Conservation (phyloP, 2,329 filamentous ascomycete species). For the Beauveria caledonica region DNA sequence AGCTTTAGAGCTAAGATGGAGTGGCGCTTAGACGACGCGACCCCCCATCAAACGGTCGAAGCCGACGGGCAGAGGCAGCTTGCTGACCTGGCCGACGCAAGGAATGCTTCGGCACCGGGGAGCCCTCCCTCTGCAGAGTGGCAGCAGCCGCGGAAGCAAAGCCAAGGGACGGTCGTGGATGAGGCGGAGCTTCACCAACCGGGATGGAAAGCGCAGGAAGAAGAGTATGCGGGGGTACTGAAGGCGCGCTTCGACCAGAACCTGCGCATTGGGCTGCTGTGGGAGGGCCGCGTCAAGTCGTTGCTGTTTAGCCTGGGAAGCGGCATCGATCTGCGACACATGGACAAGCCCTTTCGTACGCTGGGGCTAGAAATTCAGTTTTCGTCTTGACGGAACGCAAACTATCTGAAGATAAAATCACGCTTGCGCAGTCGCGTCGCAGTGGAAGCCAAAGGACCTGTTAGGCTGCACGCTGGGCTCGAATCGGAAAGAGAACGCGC, state of each 20-base stretch:
- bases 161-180: neutral
- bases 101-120: neutral
- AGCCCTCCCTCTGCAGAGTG: neutral
- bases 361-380: slow-evolving; percentile 76
- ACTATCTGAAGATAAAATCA: no score
- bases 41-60: no score
- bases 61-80: neutral
- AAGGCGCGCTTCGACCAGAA: slow-evolving; percentile 88
- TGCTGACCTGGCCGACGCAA: neutral
- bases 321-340: slow-evolving; percentile 68
- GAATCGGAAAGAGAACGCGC: no score
- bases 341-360: slow-evolving; percentile 68
- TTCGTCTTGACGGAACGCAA: slow-evolving; percentile 48
- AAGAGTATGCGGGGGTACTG: slow-evolving; percentile 74
- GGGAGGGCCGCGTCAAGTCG: slow-evolving; percentile 90
- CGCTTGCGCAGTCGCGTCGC: no score
- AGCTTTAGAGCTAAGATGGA: slow-evolving; percentile 48
- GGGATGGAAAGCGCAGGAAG: slow-evolving; percentile 30
- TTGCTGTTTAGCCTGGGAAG: slow-evolving; percentile 86
- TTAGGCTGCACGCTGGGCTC: no score
- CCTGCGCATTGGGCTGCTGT: slow-evolving; percentile 74
- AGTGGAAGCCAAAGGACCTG: no score
- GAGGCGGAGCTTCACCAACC: slow-evolving; percentile 19
- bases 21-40: slow-evolving; percentile 32
- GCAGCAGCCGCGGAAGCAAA: slow-evolving; percentile 5